These are phyloP conservation scores for Trichoderma orchidacearum DNA, from an alignment of 495 filamentous ascomycete genomes.

Conservation along the genomic window DNA sequence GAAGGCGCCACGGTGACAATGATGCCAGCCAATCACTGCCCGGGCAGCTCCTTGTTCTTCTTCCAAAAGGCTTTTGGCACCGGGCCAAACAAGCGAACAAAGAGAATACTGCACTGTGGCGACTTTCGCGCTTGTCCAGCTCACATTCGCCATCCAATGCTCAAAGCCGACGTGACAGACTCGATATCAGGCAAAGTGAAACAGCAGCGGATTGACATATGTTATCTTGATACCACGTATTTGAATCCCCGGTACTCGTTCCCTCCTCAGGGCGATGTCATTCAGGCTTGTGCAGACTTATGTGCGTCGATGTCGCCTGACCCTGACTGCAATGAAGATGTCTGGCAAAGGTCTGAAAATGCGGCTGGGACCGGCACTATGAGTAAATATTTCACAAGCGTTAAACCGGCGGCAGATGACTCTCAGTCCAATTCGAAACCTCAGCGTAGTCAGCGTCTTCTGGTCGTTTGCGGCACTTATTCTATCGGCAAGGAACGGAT, in stretches of 20 bases:
- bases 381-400: slow-evolving; percentile 26
- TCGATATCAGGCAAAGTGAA: slow-evolving; percentile 49
- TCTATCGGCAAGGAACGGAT: slow-evolving; percentile 96
- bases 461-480: slow-evolving; percentile 94
- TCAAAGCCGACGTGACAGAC: slow-evolving; percentile 61
- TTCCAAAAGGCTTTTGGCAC: slow-evolving; percentile 66
- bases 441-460: slow-evolving; percentile 37
- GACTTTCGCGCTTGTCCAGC: slow-evolving; percentile 84
- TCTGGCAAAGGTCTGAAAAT: slow-evolving; percentile 7
- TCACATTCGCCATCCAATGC: slow-evolving; percentile 73
- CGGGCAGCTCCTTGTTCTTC: slow-evolving; percentile 83
- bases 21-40: slow-evolving; percentile 95
- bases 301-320: slow-evolving; percentile 45
- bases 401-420: slow-evolving; percentile 8
- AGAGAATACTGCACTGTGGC: slow-evolving; percentile 85
- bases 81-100: slow-evolving; percentile 41
- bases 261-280: slow-evolving; percentile 74
- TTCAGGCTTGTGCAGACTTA: slow-evolving; percentile 77
- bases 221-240: slow-evolving; percentile 97
- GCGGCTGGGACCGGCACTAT: slow-evolving; percentile 16
- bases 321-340: slow-evolving; percentile 14
- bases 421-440: neutral
- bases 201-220: slow-evolving; percentile 82
- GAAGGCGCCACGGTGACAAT: slow-evolving; percentile 78
- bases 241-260: slow-evolving; percentile 93